These are phyloP conservation scores for Fusarium nodosum DNA, from an alignment of 2,329 filamentous ascomycete species.

Conservation along the genomic window DNA sequence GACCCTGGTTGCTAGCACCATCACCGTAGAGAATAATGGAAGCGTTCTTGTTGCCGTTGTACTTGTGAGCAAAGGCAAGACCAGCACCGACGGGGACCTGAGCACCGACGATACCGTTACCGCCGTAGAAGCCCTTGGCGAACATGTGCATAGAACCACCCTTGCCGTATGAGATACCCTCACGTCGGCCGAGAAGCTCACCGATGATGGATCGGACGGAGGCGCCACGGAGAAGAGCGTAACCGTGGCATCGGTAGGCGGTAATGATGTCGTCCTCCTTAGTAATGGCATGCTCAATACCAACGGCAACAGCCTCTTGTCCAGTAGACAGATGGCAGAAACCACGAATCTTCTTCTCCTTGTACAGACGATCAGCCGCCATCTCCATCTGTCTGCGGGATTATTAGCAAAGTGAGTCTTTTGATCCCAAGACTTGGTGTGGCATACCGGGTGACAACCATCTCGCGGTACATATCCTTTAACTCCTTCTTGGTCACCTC, in stretches of 20 bases:
- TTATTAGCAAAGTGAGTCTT: constrained; percentile 50
- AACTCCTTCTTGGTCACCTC: constrained; percentile 97
- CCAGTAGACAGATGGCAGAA: constrained; percentile 99
- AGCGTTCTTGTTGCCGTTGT: constrained; percentile 87
- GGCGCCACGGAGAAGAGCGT: constrained; percentile 95
- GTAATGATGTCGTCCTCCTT: constrained; percentile 96
- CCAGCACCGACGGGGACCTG: constrained; percentile 98
- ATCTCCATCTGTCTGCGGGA: constrained; percentile 94
- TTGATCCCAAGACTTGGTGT: constrained; percentile 1
- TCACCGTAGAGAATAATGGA: constrained; percentile 95
- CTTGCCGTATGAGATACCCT: constrained; percentile 98
- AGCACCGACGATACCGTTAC: constrained; percentile 98
- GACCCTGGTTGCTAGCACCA: constrained; percentile 98
- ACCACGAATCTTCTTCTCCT: constrained; percentile 99
- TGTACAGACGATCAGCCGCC: constrained; percentile 98
- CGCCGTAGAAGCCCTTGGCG: constrained; percentile 95
- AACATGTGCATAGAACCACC: constrained; percentile 99
- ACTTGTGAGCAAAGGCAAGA: constrained; percentile 97
- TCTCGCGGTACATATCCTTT: constrained; percentile 99
- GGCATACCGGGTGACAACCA: constrained; percentile 90
- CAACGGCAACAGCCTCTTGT: constrained; percentile 96
- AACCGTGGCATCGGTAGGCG: constrained; percentile 98
- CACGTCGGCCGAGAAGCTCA: constrained; percentile 92
- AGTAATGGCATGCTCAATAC: constrained; percentile 95
- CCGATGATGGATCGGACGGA: constrained; percentile 93